phyloP scores from a whole-genome alignment of 2,329 filamentous ascomycete genomes.

The Colletotrichum aenigma region DNA sequence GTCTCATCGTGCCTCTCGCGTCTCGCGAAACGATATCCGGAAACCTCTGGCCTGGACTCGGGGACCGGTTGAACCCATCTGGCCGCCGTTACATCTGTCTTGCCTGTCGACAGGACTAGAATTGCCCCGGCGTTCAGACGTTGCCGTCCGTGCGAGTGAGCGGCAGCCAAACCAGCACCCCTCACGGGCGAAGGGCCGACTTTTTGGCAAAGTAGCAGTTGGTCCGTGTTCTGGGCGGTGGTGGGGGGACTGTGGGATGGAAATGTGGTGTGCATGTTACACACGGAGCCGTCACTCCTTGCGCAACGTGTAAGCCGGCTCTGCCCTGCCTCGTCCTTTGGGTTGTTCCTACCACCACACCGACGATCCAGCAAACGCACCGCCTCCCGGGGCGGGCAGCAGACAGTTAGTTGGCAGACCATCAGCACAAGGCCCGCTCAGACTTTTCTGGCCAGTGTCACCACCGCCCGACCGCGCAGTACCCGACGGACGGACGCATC shows the following conservation, averaged over 20 bases:
- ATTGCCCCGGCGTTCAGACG: slow-evolving; percentile 2
- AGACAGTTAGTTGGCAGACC: not conserved
- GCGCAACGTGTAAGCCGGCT: not conserved
- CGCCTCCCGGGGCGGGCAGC: not conserved
- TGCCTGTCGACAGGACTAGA: not conserved
- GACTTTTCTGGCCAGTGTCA: not conserved
- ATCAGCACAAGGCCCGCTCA: not conserved
- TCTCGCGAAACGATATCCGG: not conserved
- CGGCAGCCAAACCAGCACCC: not conserved
- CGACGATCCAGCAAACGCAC: not conserved
- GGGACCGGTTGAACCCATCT: slow-evolving; percentile 4
- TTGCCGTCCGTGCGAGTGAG: slow-evolving; percentile 6
- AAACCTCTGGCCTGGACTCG: not conserved
- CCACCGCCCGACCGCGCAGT: not conserved
- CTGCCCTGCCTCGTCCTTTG: not conserved
- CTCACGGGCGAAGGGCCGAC: not conserved
- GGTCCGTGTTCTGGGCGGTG: not conserved
- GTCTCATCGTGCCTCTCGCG: not conserved
- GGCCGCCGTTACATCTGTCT: slow-evolving; percentile 10
- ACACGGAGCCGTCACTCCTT: not conserved
- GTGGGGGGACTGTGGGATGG: not conserved
- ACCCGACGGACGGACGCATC: not conserved
- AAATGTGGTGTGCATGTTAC: not conserved
- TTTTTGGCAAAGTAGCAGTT: not conserved
- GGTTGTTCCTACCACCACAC: not conserved